Conservation (phyloP, 2,329 filamentous ascomycete species). For the Curvularia hawaiiensis region DNA sequence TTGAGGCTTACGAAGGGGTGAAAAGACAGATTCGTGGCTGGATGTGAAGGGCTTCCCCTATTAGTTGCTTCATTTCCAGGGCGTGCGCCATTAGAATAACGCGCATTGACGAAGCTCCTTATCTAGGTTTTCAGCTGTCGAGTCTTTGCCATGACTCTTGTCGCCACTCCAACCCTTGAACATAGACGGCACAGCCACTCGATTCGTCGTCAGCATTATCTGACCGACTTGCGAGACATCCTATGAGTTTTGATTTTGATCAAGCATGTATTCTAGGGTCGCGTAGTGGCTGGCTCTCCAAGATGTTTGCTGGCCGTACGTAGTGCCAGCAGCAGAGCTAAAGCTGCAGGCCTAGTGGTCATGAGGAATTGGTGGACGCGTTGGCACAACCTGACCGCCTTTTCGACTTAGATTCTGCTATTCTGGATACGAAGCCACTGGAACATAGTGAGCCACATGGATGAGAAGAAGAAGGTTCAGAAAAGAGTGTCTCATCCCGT, state of each 20-base stretch:
- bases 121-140: background rate
- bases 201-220: background rate
- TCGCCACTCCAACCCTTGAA: background rate
- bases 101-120: background rate
- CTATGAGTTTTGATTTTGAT: background rate
- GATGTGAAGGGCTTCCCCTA: background rate
- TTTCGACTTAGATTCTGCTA: background rate
- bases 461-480: background rate
- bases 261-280: background rate
- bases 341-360: background rate
- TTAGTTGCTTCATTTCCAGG: background rate
- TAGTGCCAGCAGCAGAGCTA: background rate
- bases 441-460: background rate
- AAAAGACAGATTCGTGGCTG: background rate
- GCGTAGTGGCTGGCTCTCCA: background rate
- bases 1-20: background rate
- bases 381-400: background rate
- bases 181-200: background rate
- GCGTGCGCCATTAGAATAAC: background rate
- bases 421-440: background rate
- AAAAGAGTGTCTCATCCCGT: background rate
- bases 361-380: background rate
- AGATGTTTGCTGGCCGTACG: background rate
- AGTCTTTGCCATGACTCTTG: background rate
- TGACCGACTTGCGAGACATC: background rate